These are phyloP conservation scores for Euptelea pleiosperma DNA, from an alignment of 164 flowering plant species.

Conservation along the genomic window DNA sequence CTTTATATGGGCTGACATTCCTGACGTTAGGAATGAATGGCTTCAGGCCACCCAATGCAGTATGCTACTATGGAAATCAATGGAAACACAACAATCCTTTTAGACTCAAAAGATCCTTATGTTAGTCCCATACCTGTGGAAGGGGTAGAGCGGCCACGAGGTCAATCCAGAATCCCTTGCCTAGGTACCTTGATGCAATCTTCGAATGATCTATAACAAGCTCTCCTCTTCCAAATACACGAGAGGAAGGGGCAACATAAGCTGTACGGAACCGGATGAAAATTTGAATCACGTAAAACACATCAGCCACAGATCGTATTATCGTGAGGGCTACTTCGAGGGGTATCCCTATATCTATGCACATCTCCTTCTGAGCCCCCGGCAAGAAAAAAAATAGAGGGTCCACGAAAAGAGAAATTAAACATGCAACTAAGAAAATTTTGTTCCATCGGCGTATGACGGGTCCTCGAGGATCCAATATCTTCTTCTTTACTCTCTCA, in stretches of 20 bases:
- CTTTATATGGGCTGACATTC: too few relatives aligned
- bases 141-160: slow-evolving; percentile 78
- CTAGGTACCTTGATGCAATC: slow-evolving; percentile 63
- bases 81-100: neutral
- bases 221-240: slow-evolving; percentile 96
- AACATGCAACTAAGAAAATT: slow-evolving; percentile 67
- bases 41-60: too few relatives aligned
- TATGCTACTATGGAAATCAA: too few relatives aligned
- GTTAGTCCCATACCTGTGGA: slow-evolving; percentile 67
- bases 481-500: slow-evolving; percentile 55
- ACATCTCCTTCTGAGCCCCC: slow-evolving; percentile 32
- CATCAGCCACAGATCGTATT: slow-evolving; percentile 64
- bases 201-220: slow-evolving; percentile 70
- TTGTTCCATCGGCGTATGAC: slow-evolving; percentile 71
- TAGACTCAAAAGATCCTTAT: neutral
- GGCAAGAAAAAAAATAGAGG: slow-evolving; percentile 87
- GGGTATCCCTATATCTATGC: slow-evolving; percentile 50
- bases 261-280: slow-evolving; percentile 75
- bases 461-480: slow-evolving; percentile 79
- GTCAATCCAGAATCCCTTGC: slow-evolving; percentile 66
- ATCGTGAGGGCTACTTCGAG: slow-evolving; percentile 59
- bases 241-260: slow-evolving; percentile 87
- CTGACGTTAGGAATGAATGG: too few relatives aligned
- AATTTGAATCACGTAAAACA: slow-evolving; percentile 69
- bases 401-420: slow-evolving; percentile 82